phyloP scores from a whole-genome alignment of 208 protist species.

The Acanthamoeba royreba region DNA sequence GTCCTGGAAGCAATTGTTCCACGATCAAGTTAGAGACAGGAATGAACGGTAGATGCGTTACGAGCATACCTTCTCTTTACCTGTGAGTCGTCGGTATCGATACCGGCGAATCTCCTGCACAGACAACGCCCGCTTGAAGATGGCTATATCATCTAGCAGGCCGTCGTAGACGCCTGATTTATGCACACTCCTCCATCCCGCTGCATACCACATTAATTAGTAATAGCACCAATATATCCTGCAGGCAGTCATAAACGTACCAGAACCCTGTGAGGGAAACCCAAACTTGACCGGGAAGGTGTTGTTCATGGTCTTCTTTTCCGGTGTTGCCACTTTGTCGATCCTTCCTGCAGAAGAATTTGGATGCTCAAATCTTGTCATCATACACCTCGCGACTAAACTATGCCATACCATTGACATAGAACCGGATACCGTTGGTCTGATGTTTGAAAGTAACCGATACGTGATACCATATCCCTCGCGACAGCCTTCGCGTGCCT shows the following conservation, averaged over 20 bases:
- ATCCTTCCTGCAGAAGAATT: background rate
- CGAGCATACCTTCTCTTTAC: slow-evolving; percentile 9
- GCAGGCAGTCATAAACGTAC: background rate
- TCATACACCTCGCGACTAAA: background rate
- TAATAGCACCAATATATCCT: too few relatives aligned
- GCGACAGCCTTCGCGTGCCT: background rate
- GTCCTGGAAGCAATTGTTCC: background rate
- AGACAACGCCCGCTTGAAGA: background rate
- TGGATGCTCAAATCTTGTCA: too few relatives aligned
- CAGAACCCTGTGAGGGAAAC: background rate
- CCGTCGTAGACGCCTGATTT: slow-evolving; percentile 7
- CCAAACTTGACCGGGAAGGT: background rate
- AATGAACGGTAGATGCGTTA: too few relatives aligned
- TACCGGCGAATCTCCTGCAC: background rate
- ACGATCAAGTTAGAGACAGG: background rate
- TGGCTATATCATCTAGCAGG: background rate
- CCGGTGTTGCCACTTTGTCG: background rate
- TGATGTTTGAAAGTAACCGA: background rate
- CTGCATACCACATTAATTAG: too few relatives aligned
- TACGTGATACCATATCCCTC: slow-evolving; percentile 20
- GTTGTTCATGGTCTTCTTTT: background rate
- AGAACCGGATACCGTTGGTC: background rate
- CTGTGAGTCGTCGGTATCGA: background rate
- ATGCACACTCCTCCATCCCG: background rate
- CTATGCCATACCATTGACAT: background rate